Evolutionary conservation across 495 filamentous ascomycete genomes (phyloP).

Genomic region (Ramalina intermedia): DNA sequence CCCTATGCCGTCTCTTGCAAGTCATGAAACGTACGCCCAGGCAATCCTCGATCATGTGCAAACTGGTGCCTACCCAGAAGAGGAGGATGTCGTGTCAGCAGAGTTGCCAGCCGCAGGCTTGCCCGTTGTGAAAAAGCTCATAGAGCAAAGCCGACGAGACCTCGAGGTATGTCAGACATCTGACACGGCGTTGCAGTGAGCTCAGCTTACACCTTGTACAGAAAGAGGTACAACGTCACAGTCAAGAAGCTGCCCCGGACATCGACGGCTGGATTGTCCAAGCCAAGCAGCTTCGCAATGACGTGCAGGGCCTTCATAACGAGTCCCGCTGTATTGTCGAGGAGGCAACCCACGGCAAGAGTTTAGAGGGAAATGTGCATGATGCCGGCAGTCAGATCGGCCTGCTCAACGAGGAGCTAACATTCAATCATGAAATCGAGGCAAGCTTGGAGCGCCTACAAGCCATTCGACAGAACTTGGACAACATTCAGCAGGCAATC

Average conservation of each 20-base stretch:
- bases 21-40: constrained; percentile 37
- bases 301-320: constrained; percentile 57
- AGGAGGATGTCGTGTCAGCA: constrained; percentile 51
- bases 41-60: constrained; percentile 59
- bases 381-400: constrained; percentile 55
- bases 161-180: constrained; percentile 42
- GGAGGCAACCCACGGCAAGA: constrained; percentile 49
- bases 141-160: constrained; percentile 49
- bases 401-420: constrained; percentile 59
- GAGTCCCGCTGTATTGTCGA: constrained; percentile 63
- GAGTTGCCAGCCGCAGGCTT: constrained; percentile 43
- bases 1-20: constrained; percentile 18
- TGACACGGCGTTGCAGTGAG: neutral
- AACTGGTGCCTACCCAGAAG: constrained; percentile 58
- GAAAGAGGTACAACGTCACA: constrained; percentile 18
- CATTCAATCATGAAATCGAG: constrained; percentile 57
- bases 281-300: constrained; percentile 66
- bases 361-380: constrained; percentile 40
- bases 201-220: neutral
- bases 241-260: constrained; percentile 58
- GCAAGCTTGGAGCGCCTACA: constrained; percentile 46
- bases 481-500: constrained; percentile 20
- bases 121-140: constrained; percentile 44
- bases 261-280: constrained; percentile 74
- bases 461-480: constrained; percentile 29